Percentiles rank a stretch among this genome's conserved stretches.
Conservation (phyloP, 768 basidiomycete genomes). For the Russula abietina region DNA sequence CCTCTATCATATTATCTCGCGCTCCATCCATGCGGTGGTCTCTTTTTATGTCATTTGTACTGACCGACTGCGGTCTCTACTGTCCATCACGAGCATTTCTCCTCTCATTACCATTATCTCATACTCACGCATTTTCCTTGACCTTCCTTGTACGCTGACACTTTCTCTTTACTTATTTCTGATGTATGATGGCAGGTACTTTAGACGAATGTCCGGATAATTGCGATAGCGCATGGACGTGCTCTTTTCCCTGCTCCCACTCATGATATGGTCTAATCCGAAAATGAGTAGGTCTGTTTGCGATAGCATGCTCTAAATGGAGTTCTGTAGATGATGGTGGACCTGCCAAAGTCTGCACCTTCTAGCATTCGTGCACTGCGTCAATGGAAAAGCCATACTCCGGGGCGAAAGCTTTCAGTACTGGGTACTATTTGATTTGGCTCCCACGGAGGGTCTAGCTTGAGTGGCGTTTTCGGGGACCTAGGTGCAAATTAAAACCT, state of each 20-base stretch:
- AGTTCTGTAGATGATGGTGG: neutral
- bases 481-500: neutral
- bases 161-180: neutral
- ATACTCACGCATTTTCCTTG: slow-evolving; percentile 4
- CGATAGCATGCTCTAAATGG: neutral
- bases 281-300: neutral
- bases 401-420: neutral
- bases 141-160: slow-evolving; percentile 8
- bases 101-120: neutral
- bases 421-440: neutral
- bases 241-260: neutral
- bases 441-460: neutral
- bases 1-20: neutral
- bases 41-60: neutral
- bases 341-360: neutral
- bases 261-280: neutral
- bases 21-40: neutral
- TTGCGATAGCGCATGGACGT: neutral
- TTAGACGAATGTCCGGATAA: slow-evolving; percentile 6
- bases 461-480: neutral
- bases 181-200: slow-evolving; percentile 7
- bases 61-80: neutral
- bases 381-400: neutral
- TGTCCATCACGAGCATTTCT: neutral
- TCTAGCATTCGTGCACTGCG: neutral